Conservation (phyloP, 345 rosid species). For the Toxicodendron radicans region DNA sequence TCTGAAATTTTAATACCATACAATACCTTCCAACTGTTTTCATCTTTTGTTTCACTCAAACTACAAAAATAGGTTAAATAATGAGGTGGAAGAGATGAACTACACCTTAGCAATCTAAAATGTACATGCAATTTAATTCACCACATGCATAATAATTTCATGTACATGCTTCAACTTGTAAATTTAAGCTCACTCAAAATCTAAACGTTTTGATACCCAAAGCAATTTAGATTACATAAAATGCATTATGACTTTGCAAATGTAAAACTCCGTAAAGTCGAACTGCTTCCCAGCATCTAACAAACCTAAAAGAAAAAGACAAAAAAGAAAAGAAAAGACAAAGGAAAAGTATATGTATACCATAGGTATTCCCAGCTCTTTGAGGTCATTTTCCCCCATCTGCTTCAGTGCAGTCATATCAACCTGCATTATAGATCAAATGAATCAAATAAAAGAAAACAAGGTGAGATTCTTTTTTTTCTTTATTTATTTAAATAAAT, state of each 20-base stretch:
- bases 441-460: conserved; percentile 11
- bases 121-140: too few species aligned
- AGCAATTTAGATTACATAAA: background rate
- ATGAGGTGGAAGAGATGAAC: conserved; percentile 1
- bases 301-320: background rate
- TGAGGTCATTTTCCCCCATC: conserved; percentile 91
- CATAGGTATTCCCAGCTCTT: conserved; percentile 96
- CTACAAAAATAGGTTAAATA: background rate
- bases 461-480: background rate
- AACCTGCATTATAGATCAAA: conserved; percentile 52
- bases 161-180: too few species aligned
- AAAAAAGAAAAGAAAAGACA: background rate
- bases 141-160: too few species aligned
- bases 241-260: too few species aligned
- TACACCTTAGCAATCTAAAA: background rate
- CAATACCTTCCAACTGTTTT: background rate
- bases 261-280: background rate
- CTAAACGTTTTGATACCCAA: background rate
- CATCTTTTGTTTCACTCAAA: background rate
- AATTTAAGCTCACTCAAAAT: too few species aligned
- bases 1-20: background rate
- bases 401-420: conserved; percentile 88
- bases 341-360: conserved; percentile 38
- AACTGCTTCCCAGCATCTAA: background rate
- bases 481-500: background rate